Evolutionary conservation across 2,329 filamentous ascomycete genomes (phyloP).

Genomic region (Coniella vitis): DNA sequence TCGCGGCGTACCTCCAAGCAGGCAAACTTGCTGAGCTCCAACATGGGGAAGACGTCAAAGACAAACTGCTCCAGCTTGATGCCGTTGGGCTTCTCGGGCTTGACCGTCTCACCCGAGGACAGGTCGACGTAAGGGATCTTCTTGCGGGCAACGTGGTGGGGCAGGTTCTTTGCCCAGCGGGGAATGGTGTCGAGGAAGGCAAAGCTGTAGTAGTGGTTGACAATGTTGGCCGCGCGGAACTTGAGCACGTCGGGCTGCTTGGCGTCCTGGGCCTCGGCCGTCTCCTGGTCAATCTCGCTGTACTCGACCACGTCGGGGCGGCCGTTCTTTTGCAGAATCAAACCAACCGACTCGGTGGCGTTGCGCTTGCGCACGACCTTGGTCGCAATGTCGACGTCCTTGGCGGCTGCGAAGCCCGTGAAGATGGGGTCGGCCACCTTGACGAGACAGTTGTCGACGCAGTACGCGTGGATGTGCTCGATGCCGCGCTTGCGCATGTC

Average conservation of each 20-base stretch:
- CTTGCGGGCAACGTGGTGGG: conserved; percentile 95
- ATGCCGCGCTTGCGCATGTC: conserved; percentile 88
- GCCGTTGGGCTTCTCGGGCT: conserved; percentile 91
- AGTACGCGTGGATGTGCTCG: conserved; percentile 94
- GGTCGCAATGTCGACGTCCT: conserved; percentile 90
- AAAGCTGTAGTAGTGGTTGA: conserved; percentile 99
- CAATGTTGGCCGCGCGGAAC: conserved; percentile 97
- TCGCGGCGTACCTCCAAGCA: conserved; percentile 94
- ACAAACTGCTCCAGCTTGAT: conserved; percentile 99
- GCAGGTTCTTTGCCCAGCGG: conserved; percentile 75
- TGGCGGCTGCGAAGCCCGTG: conserved; percentile 83
- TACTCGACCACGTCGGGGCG: conserved; percentile 98
- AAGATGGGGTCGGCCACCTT: conserved; percentile 96
- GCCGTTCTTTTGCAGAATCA: conserved; percentile 92
- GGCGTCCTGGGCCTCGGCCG: conserved; percentile 81
- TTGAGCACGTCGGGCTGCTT: conserved; percentile 77
- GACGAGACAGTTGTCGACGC: conserved; percentile 98
- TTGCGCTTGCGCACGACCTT: conserved; percentile 99
- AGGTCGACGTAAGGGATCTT: conserved; percentile 88
- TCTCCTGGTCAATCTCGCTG: conserved; percentile 86
- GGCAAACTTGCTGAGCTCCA: conserved; percentile 81
- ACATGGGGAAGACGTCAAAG: conserved; percentile 93
- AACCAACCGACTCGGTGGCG: conserved; percentile 88
- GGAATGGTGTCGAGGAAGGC: conserved; percentile 87
- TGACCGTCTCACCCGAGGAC: conserved; percentile 70